Evolutionary conservation across 768 basidiomycete genomes (phyloP).

Genomic region (Suillus plorans): DNA sequence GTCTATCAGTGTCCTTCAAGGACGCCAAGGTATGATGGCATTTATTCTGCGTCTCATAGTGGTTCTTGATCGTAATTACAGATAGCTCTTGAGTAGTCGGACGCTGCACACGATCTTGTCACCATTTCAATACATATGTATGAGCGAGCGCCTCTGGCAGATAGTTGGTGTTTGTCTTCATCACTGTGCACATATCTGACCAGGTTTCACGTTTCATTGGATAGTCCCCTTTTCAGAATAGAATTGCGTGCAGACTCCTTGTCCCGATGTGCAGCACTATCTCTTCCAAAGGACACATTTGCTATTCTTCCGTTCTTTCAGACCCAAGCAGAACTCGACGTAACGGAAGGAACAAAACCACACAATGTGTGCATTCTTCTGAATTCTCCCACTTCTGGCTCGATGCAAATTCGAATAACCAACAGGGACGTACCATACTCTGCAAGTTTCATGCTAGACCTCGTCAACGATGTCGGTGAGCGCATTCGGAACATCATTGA

Average conservation of each 20-base stretch:
- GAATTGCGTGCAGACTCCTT: slow-evolving; percentile 80
- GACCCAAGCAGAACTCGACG: slow-evolving; percentile 74
- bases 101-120: slow-evolving; percentile 73
- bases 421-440: slow-evolving; percentile 87
- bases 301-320: slow-evolving; percentile 93
- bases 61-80: slow-evolving; percentile 30
- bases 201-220: slow-evolving; percentile 56
- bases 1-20: slow-evolving; percentile 89
- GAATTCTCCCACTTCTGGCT: slow-evolving; percentile 1
- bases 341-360: slow-evolving; percentile 67
- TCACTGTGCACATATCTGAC: slow-evolving; percentile 6
- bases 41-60: background rate
- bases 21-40: slow-evolving; percentile 80
- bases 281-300: slow-evolving; percentile 84
- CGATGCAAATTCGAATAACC: background rate
- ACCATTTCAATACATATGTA: slow-evolving; percentile 98
- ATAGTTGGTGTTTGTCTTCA: slow-evolving; percentile 49
- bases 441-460: slow-evolving; percentile 87
- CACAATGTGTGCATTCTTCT: slow-evolving; percentile 42
- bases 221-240: slow-evolving; percentile 58
- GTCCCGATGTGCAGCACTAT: slow-evolving; percentile 85
- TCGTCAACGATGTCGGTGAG: slow-evolving; percentile 70
- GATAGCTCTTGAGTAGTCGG: slow-evolving; percentile 96
- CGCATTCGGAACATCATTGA: slow-evolving; percentile 84
- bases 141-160: slow-evolving; percentile 79